phyloP scores from a whole-genome alignment of 352 stramenopile genomes.

The Phytopythium boreale region DNA sequence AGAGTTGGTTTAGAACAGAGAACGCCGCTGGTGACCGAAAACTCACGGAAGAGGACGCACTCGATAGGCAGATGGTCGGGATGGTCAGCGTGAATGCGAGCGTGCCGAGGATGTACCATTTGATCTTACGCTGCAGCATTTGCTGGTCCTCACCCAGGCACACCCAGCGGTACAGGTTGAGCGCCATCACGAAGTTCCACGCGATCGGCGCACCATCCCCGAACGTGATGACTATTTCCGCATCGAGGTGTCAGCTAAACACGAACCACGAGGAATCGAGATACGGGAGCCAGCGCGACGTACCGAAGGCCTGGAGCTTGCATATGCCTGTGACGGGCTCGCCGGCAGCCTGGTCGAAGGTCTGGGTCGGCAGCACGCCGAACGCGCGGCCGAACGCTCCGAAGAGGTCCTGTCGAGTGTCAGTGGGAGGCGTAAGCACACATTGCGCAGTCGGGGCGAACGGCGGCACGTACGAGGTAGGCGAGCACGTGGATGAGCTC shows the following conservation, averaged over 20 bases:
- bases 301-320: conserved; percentile 72
- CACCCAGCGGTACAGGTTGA: conserved; percentile 82
- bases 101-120: conserved; percentile 68
- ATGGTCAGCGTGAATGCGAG: conserved; percentile 63
- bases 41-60: neutral
- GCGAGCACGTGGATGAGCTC: conserved; percentile 85
- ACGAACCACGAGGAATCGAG: neutral
- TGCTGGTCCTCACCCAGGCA: conserved; percentile 80
- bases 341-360: conserved; percentile 52
- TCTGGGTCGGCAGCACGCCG: conserved; percentile 57
- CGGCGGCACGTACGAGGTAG: conserved; percentile 44
- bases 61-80: conserved; percentile 38
- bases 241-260: neutral
- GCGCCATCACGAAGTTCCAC: conserved; percentile 85
- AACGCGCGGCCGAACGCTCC: conserved; percentile 70
- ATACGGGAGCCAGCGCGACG: neutral
- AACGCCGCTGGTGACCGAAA: neutral
- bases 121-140: conserved; percentile 81
- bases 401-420: conserved; percentile 49
- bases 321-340: conserved; percentile 56
- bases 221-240: conserved; percentile 64
- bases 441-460: neutral
- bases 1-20: neutral
- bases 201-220: conserved; percentile 67
- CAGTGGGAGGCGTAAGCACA: neutral